These are phyloP conservation scores for Trichoderma polysporum DNA, from an alignment of 2,329 filamentous ascomycete species.

Conservation along the genomic window DNA sequence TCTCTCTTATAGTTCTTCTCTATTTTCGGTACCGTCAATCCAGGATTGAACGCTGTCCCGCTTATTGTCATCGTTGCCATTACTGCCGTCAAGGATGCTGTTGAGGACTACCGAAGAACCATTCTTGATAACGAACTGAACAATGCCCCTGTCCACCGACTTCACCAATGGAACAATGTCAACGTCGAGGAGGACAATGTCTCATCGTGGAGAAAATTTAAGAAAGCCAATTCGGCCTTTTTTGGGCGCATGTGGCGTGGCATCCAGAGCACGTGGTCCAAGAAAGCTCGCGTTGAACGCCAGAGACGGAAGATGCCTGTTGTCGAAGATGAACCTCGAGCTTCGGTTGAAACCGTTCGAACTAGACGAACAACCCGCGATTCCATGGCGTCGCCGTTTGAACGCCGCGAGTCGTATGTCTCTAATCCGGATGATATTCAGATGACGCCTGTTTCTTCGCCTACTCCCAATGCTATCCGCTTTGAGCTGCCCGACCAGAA, in stretches of 20 bases:
- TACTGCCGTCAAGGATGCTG: constrained; percentile 89
- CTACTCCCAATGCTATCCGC: constrained; percentile 51
- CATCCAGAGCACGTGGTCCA: constrained; percentile 50
- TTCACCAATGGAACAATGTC: constrained; percentile 88
- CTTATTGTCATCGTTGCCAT: constrained; percentile 88
- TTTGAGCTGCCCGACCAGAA: constrained; percentile 42
- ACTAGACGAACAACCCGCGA: constrained; percentile 38
- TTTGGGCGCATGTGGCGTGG: constrained; percentile 54
- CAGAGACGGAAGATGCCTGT: constrained; percentile 45
- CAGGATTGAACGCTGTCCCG: constrained; percentile 84
- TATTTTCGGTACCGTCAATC: constrained; percentile 90
- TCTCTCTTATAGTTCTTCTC: constrained; percentile 72
- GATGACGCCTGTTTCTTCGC: constrained; percentile 93
- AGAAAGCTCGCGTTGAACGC: constrained; percentile 50
- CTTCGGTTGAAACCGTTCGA: constrained; percentile 51
- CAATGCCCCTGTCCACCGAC: constrained; percentile 89
- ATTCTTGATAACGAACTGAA: constrained; percentile 91
- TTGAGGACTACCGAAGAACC: constrained; percentile 93
- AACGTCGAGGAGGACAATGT: constrained; percentile 88
- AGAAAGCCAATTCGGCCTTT: constrained; percentile 76
- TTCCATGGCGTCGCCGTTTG: constrained; percentile 51
- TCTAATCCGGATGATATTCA: constrained; percentile 73
- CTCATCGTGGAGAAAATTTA: constrained; percentile 80
- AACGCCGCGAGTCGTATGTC: constrained; percentile 51
- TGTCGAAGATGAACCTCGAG: constrained; percentile 52